A percentile compares a stretch with the other conserved stretches of the same genome.
Conservation (phyloP, 2,329 filamentous ascomycete species). For the Trichophyton mentagrophytes region DNA sequence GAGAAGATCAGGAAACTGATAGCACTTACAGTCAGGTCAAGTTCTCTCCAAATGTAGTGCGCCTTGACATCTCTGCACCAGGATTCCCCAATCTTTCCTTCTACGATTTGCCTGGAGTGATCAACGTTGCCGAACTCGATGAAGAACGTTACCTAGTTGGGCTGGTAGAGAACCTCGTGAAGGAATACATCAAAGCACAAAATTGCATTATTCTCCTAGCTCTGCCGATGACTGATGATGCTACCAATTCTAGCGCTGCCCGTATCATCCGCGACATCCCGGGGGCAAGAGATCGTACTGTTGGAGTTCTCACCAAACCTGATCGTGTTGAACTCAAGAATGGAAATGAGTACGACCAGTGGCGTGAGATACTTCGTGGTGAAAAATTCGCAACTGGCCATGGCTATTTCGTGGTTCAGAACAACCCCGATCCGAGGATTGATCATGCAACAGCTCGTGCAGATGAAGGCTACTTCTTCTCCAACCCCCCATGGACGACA, state of each 20-base stretch:
- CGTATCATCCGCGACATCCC: slow-evolving; percentile 45
- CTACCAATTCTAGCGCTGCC: slow-evolving; percentile 60
- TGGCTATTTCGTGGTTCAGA: slow-evolving; percentile 68
- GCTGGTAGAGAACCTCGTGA: slow-evolving; percentile 59
- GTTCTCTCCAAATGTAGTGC: slow-evolving; percentile 72
- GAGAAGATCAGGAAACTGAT: slow-evolving; percentile 28
- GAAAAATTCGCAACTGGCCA: slow-evolving; percentile 51
- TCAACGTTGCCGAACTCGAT: slow-evolving; percentile 53
- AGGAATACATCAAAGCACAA: slow-evolving; percentile 54
- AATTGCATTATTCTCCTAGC: slow-evolving; percentile 67
- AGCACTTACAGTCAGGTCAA: slow-evolving; percentile 38
- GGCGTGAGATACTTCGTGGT: slow-evolving; percentile 51
- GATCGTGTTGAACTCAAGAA: slow-evolving; percentile 51
- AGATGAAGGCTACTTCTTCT: slow-evolving; percentile 42
- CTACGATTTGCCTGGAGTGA: slow-evolving; percentile 74
- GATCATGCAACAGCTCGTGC: slow-evolving; percentile 37
- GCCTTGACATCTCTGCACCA: slow-evolving; percentile 60
- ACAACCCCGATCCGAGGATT: slow-evolving; percentile 33
- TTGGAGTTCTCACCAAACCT: slow-evolving; percentile 75
- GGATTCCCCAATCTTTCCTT: slow-evolving; percentile 63
- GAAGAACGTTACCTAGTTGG: slow-evolving; percentile 56
- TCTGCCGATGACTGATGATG: slow-evolving; percentile 64
- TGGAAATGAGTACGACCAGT: slow-evolving; percentile 41
- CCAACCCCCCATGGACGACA: slow-evolving; percentile 33
- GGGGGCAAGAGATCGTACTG: slow-evolving; percentile 46